Base-by-base conservation (phyloP, 441 rosid genomes). In the Syzygium syzygioides region DNA sequence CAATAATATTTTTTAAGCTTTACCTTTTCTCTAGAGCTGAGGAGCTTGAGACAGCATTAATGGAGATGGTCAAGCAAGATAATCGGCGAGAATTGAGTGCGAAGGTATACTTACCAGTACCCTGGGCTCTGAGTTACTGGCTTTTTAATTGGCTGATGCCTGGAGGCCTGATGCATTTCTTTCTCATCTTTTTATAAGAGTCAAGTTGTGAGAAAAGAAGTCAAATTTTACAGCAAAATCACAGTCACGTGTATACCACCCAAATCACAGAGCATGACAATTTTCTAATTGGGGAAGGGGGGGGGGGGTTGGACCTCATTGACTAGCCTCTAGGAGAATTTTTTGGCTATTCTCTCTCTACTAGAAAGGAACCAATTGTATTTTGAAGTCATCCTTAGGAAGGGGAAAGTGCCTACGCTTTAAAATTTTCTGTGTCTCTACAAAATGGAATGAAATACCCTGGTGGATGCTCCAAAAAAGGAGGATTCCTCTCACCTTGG, bases 41-140 rank as follows among this genome's bases (percentile, higher is more conserved):
- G 92, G 99, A 98, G 93, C 92, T 98, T 93, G 99, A 98, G 94
- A 98, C 98, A 23, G 99, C 99, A 90, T 92, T 98, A 93, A 98
- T 98, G 99, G 99, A 98, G 95, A 96, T 98, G 94, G 99, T 98
- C 92, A 95, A 95, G 93, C 98, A 94, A 91, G 99, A 98, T 89
- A 98, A 98, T 89, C 95, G 99, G 84, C 94, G 98, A 86, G 95
- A 98, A 90, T 92, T 98, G 93, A 95, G 98, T 91, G 99, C 99
- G 48, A 93, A 88, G 97, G 99, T 98, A 94, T 88, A 88, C 88
- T 66, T 84, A 80, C 87, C 85, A 15, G 26, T 60, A 83, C 19
- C 26, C n/a, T 76, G n/a, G 76, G n/a, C 53, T 76, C 83, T 76
- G 52, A 23, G 52, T 76, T 18, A 13, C 83, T 28, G 56, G 66